phyloP scores from a whole-genome alignment of 352 stramenopile genomes.

The Discostella stelligera region DNA sequence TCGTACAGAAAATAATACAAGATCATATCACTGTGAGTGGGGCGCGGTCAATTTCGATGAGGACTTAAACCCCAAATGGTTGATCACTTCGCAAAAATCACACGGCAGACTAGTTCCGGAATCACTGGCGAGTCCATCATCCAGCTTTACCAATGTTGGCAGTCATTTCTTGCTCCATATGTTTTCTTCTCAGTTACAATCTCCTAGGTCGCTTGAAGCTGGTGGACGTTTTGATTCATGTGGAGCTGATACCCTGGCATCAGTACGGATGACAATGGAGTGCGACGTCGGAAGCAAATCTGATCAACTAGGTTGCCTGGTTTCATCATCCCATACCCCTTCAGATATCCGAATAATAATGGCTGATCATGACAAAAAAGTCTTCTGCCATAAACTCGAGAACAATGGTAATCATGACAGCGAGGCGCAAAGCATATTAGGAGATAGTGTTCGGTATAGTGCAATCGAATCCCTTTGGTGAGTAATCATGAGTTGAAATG shows the following conservation, averaged over 20 bases:
- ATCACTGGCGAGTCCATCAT: slow-evolving; percentile 53
- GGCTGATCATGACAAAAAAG: slow-evolving; percentile 47
- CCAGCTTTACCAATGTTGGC: slow-evolving; percentile 53
- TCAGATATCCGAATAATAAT: slow-evolving; percentile 51
- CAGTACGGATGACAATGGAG: slow-evolving; percentile 17
- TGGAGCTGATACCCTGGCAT: slow-evolving; percentile 15
- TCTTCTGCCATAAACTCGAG: slow-evolving; percentile 21
- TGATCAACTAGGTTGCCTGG: neutral
- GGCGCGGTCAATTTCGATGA: slow-evolving; percentile 72
- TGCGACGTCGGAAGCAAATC: neutral
- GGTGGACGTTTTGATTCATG: slow-evolving; percentile 33
- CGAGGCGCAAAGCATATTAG: slow-evolving; percentile 9
- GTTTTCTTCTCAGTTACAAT: slow-evolving; percentile 45
- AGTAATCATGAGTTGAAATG: neutral
- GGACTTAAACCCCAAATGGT: slow-evolving; percentile 35
- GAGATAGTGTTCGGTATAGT: slow-evolving; percentile 20
- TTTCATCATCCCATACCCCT: neutral
- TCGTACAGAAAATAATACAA: slow-evolving; percentile 12
- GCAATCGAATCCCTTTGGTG: slow-evolving; percentile 30
- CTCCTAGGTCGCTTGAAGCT: slow-evolving; percentile 42
- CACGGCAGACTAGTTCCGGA: slow-evolving; percentile 10
- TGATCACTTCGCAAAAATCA: slow-evolving; percentile 21
- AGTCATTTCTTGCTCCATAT: slow-evolving; percentile 21
- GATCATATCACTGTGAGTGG: slow-evolving; percentile 61
- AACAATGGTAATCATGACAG: slow-evolving; percentile 18